Evolutionary conservation across 2,329 filamentous ascomycete species (phyloP), one percentile per base, ranked within the genome.

Genomic region (Cordyceps javanica): DNA sequence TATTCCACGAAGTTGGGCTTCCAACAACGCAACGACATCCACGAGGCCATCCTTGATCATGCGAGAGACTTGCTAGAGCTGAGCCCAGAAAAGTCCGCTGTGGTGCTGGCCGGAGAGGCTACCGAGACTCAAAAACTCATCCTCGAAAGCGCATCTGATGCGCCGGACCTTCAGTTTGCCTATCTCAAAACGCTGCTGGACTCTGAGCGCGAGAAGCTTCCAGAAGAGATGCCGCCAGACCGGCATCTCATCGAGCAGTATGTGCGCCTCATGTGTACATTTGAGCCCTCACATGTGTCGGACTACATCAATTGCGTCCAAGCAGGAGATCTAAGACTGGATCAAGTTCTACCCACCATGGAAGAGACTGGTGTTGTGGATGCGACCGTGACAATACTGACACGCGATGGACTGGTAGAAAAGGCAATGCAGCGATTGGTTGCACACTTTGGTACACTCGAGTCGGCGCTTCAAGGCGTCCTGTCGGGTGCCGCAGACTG

Each of bases 301-400:
- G 87, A 91, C 57, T 99, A 94, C 69, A 83, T 97, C 28, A 86
- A 88, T 38, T 69, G 83, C 1, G 78, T 96, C 2, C 89, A 91
- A 63, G 86, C 87, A 3, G 86, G 88, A 11, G 87, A 97, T 67
- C 74, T 99, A 28, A 82, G 86, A 25, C 80, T 99, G 0, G 89
- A 94, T 13, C 82, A 85, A 54, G 80, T 99, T 1, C 78, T 99
- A 8, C 91, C 92, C 4, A 86, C 87, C 0, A 91, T 99, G 79
- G 95, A 99, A 71, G 83, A 88, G 61, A 91, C 87, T 42, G 92
- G 92, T 1, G 90, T 94, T 5, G 85, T 99, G 46, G 94, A 99
- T 74, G 95, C 92, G 5, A 93, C 91, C 1, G 90, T 99, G 7
- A 85, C 96, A 2, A 78, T 99, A 10, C 88, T 99, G 80, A 90